Evolutionary conservation across 2,329 filamentous ascomycete genomes (phyloP).

Genomic region (Cladophialophora psammophila): DNA sequence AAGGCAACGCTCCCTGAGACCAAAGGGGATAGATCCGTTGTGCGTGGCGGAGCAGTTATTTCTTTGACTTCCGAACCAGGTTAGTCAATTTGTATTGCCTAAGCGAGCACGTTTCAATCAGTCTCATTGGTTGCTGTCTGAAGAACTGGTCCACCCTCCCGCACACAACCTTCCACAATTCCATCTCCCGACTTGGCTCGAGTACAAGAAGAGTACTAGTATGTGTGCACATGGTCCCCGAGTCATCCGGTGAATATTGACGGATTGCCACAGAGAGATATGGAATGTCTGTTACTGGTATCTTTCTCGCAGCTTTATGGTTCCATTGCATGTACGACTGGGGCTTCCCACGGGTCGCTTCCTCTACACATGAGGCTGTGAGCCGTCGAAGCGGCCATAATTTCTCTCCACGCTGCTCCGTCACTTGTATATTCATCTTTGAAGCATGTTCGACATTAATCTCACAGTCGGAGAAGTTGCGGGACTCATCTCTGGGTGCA

Average conservation of each 20-base stretch:
- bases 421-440: too few species aligned
- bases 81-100: neutral
- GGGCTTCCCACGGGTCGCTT: neutral
- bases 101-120: neutral
- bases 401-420: neutral
- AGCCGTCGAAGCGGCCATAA: neutral
- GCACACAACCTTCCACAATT: neutral
- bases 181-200: neutral
- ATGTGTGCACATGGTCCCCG: neutral
- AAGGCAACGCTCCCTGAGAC: neutral
- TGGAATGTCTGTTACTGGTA: neutral
- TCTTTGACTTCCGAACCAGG: neutral
- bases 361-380: neutral
- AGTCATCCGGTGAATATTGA: neutral
- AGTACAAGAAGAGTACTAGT: too few species aligned
- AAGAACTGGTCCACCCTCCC: neutral
- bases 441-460: neutral
- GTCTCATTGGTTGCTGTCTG: neutral
- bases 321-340: neutral
- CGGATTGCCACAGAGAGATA: neutral
- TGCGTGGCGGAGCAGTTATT: neutral
- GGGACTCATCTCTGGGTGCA: conserved; percentile 5
- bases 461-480: conserved; percentile 15
- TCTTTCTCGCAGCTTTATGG: neutral
- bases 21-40: neutral